Evolutionary conservation across 2,329 filamentous ascomycete genomes (phyloP).

Genomic region (Metarhizium rileyi): DNA sequence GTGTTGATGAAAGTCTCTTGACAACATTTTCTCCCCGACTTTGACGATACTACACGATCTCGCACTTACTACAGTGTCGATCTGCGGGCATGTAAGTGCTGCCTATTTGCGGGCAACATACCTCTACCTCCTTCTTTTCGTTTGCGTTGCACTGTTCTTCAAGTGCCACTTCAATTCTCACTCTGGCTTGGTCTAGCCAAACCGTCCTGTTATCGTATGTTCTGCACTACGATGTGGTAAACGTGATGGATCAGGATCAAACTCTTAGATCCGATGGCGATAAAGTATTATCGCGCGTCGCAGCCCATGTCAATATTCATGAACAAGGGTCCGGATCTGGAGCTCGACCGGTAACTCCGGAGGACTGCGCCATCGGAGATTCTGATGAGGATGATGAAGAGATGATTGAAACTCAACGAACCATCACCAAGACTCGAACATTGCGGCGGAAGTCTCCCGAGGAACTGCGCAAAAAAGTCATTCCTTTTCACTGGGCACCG

Average conservation of each 20-base stretch:
- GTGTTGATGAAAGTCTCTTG: neutral
- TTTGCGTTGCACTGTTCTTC: neutral
- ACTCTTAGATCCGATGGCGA: neutral
- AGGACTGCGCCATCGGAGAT: slow-evolving; percentile 8
- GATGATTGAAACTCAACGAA: slow-evolving; percentile 4
- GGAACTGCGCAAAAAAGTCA: slow-evolving; percentile 22
- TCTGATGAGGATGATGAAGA: slow-evolving; percentile 10
- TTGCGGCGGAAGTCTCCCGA: slow-evolving; percentile 6
- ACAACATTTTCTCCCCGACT: neutral
- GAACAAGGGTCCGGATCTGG: neutral
- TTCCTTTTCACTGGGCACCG: slow-evolving; percentile 52
- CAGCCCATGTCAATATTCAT: neutral
- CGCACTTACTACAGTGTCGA: neutral
- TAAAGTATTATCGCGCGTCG: neutral
- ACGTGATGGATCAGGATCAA: neutral
- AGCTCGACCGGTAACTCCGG: neutral
- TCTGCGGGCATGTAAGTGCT: neutral
- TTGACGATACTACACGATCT: no score
- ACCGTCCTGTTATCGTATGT: neutral
- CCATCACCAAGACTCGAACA: slow-evolving; percentile 2
- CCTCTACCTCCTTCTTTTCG: no score
- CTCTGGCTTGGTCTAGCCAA: no score
- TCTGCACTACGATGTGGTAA: neutral
- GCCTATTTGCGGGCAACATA: neutral
- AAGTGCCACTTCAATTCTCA: neutral